Conservation (phyloP, 768 basidiomycete species). For the Tulasnella sp. region DNA sequence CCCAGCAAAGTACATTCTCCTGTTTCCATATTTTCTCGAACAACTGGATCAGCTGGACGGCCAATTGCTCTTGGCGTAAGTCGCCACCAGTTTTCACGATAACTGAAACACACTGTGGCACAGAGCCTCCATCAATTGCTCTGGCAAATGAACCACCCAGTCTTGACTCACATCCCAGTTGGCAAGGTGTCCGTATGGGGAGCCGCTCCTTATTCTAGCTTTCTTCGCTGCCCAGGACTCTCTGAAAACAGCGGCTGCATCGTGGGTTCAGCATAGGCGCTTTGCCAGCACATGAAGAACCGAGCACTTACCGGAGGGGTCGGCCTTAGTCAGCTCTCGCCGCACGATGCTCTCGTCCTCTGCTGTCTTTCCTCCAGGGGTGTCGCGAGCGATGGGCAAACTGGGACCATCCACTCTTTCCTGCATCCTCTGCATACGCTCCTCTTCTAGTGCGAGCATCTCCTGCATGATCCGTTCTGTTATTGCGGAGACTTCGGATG, state of each 20-base stretch:
- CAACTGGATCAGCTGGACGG: slow-evolving; percentile 87
- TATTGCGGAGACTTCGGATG: slow-evolving; percentile 80
- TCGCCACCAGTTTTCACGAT: slow-evolving; percentile 99
- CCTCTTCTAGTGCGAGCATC: slow-evolving; percentile 94
- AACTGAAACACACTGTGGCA: slow-evolving; percentile 78
- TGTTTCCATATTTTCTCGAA: slow-evolving; percentile 94
- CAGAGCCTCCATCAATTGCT: not conserved
- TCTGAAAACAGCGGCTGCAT: slow-evolving; percentile 71
- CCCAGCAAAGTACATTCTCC: slow-evolving; percentile 56
- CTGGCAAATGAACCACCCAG: not conserved
- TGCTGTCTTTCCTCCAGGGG: slow-evolving; percentile 42
- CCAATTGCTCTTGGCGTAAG: slow-evolving; percentile 92
- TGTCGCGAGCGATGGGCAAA: slow-evolving; percentile 23
- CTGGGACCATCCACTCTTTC: slow-evolving; percentile 25
- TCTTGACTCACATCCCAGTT: slow-evolving; percentile 38
- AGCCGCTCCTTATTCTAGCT: slow-evolving; percentile 85
- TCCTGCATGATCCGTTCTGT: slow-evolving; percentile 96
- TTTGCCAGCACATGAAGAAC: not conserved
- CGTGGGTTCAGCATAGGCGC: not conserved
- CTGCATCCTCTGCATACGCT: slow-evolving; percentile 87
- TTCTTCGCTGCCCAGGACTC: slow-evolving; percentile 95
- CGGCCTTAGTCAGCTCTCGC: slow-evolving; percentile 85
- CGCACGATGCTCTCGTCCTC: slow-evolving; percentile 94
- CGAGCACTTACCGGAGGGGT: slow-evolving; percentile 61
- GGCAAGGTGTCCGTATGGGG: slow-evolving; percentile 94